phyloP scores from a whole-genome alignment of 2,329 filamentous ascomycete species.

The Septoria linicola region DNA sequence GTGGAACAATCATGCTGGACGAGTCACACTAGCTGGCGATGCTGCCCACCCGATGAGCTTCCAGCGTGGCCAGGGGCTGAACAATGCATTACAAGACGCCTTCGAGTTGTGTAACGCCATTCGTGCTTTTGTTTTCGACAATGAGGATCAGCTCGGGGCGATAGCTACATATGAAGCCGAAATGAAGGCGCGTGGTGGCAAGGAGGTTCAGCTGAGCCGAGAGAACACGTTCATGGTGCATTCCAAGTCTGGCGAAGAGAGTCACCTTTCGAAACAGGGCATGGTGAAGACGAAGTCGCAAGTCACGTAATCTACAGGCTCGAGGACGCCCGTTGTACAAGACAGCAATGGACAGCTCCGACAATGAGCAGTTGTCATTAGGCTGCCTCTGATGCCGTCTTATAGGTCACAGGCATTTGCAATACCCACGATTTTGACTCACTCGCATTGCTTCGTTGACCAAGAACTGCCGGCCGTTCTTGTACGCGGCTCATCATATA shows the following conservation, averaged over 20 bases:
- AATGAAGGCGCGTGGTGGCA: slow-evolving; percentile 18
- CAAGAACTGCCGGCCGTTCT: no score
- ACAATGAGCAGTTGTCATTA: no score
- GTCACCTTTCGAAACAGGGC: slow-evolving; percentile 8
- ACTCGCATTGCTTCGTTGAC: no score
- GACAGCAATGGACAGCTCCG: no score
- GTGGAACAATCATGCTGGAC: slow-evolving; percentile 30
- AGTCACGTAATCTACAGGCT: no score
- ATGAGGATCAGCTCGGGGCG: not conserved
- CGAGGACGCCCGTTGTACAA: no score
- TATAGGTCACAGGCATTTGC: no score
- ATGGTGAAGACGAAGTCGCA: not conserved
- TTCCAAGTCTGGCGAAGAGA: not conserved
- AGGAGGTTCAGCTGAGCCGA: slow-evolving; percentile 14
- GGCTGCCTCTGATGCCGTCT: no score
- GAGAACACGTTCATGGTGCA: slow-evolving; percentile 13
- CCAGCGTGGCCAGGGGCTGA: slow-evolving; percentile 46
- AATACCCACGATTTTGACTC: no score
- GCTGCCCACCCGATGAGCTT: slow-evolving; percentile 49
- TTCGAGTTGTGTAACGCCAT: slow-evolving; percentile 5
- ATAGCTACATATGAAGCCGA: slow-evolving; percentile 11
- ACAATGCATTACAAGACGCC: slow-evolving; percentile 44
- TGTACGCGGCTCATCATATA: no score
- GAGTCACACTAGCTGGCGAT: slow-evolving; percentile 37
- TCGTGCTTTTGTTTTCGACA: not conserved